Evolutionary conservation across 2,329 filamentous ascomycete genomes (phyloP).

Genomic region (Dichotomopilus funicola): DNA sequence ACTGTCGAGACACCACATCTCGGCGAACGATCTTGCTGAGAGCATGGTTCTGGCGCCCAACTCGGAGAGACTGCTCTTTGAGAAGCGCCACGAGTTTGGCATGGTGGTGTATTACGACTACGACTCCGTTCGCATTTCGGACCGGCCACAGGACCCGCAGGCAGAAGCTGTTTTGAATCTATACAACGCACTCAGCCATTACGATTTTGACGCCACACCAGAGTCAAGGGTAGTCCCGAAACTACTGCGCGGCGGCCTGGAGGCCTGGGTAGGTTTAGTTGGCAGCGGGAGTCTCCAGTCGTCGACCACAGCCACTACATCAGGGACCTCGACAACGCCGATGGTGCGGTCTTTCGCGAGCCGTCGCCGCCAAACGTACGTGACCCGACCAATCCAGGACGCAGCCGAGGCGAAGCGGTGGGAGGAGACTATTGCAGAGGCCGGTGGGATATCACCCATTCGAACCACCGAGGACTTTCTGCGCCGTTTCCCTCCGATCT

Average conservation of each 20-base stretch:
- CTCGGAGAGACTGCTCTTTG: slow-evolving; percentile 71
- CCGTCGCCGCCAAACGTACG: slow-evolving; percentile 37
- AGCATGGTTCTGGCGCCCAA: slow-evolving; percentile 64
- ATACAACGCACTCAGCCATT: slow-evolving; percentile 73
- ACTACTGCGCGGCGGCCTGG: slow-evolving; percentile 72
- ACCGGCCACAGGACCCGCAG: slow-evolving; percentile 15
- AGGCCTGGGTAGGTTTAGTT: slow-evolving; percentile 81
- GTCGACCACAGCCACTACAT: slow-evolving; percentile 27
- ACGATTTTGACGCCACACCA: slow-evolving; percentile 54
- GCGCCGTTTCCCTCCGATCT: slow-evolving; percentile 68
- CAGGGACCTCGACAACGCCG: slow-evolving; percentile 10
- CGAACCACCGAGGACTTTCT: slow-evolving; percentile 79
- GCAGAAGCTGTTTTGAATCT: slow-evolving; percentile 61
- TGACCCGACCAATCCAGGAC: slow-evolving; percentile 61
- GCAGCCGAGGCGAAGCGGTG: slow-evolving; percentile 73
- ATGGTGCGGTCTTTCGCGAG: slow-evolving; percentile 28
- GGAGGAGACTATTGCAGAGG: slow-evolving; percentile 64
- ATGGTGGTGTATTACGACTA: slow-evolving; percentile 89
- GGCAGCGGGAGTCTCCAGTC: slow-evolving; percentile 57
- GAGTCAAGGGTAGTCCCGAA: slow-evolving; percentile 52
- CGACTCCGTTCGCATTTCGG: slow-evolving; percentile 50
- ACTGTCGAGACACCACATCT: slow-evolving; percentile 60
- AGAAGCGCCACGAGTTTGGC: slow-evolving; percentile 67
- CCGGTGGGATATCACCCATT: slow-evolving; percentile 48
- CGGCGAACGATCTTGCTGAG: slow-evolving; percentile 56